Percentiles rank a stretch among this genome's conserved stretches.
phyloP scores from a whole-genome alignment of 208 protist species.

The Leishmania turanica region DNA sequence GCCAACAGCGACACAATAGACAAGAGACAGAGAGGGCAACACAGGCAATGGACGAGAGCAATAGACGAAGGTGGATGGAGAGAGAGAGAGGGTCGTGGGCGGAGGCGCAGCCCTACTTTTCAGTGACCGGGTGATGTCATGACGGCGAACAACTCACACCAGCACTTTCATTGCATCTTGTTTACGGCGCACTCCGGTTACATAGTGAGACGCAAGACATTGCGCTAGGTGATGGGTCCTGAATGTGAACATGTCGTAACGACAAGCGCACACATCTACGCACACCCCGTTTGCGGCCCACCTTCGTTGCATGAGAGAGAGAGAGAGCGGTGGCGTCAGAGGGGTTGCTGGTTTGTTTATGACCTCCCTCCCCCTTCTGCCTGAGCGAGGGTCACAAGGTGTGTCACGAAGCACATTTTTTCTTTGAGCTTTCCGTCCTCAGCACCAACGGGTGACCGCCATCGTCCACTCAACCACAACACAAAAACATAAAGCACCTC shows the following conservation, averaged over 20 bases:
- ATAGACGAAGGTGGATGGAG: background rate
- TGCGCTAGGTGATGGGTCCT: background rate
- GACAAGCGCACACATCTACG: background rate
- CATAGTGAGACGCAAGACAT: background rate
- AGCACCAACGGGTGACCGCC: background rate
- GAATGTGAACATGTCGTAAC: too few species aligned
- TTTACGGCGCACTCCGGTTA: background rate
- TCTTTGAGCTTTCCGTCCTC: background rate
- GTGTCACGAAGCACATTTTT: background rate
- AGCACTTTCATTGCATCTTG: too few species aligned
- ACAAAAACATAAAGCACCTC: background rate
- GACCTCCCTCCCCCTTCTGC: background rate
- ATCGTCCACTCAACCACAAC: background rate
- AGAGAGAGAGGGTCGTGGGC: background rate
- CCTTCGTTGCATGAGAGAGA: background rate
- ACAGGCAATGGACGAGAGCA: background rate
- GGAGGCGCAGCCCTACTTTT: background rate
- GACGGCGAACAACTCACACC: background rate
- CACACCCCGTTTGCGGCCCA: background rate
- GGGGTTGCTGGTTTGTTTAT: background rate
- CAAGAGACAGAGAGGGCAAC: background rate
- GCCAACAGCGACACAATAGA: background rate
- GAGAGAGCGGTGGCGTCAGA: background rate
- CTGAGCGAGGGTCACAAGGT: background rate
- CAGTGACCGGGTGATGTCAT: background rate